Percentiles rank a stretch among this genome's conserved stretches.
Evolutionary conservation across 345 rosid species (phyloP).

Genomic region (Arabis hirsuta): DNA sequence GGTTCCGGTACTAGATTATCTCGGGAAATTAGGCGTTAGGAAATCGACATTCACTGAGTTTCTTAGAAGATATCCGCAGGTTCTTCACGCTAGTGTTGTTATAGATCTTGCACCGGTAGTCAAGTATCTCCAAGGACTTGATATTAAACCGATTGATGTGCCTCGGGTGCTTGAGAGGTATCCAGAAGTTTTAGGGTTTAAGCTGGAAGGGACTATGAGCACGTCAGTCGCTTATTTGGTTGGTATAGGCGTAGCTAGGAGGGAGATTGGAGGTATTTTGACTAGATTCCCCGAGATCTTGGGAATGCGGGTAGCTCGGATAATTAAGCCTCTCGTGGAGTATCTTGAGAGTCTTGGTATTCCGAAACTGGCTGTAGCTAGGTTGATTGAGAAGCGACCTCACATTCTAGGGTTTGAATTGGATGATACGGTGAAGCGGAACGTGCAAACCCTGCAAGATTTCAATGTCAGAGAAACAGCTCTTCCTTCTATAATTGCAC

Average conservation of each 20-base stretch:
- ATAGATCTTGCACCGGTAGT: slow-evolving; percentile 94
- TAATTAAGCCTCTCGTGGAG: slow-evolving; percentile 87
- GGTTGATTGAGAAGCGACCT: slow-evolving; percentile 84
- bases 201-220: slow-evolving; percentile 97
- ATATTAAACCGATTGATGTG: slow-evolving; percentile 73
- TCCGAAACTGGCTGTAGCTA: slow-evolving; percentile 83
- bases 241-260: slow-evolving; percentile 89
- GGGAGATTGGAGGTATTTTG: slow-evolving; percentile 80
- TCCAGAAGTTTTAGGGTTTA: slow-evolving; percentile 89
- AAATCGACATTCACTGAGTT: slow-evolving; percentile 76
- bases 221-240: slow-evolving; percentile 90
- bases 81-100: slow-evolving; percentile 85
- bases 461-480: slow-evolving; percentile 57
- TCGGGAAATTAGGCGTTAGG: slow-evolving; percentile 91
- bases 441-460: slow-evolving; percentile 64
- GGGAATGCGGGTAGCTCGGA: slow-evolving; percentile 90
- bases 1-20: slow-evolving; percentile 92
- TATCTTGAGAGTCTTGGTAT: slow-evolving; percentile 75
- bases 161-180: slow-evolving; percentile 90
- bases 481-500: slow-evolving; percentile 81
- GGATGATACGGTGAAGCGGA: slow-evolving; percentile 64
- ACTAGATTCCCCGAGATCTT: slow-evolving; percentile 83
- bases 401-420: slow-evolving; percentile 78
- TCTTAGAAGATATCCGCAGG: slow-evolving; percentile 85
- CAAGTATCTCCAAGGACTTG: slow-evolving; percentile 89